Evolutionary conservation across 441 rosid genomes (phyloP), one percentile per base, ranked within the genome.

Genomic region (Adansonia gregorii): DNA sequence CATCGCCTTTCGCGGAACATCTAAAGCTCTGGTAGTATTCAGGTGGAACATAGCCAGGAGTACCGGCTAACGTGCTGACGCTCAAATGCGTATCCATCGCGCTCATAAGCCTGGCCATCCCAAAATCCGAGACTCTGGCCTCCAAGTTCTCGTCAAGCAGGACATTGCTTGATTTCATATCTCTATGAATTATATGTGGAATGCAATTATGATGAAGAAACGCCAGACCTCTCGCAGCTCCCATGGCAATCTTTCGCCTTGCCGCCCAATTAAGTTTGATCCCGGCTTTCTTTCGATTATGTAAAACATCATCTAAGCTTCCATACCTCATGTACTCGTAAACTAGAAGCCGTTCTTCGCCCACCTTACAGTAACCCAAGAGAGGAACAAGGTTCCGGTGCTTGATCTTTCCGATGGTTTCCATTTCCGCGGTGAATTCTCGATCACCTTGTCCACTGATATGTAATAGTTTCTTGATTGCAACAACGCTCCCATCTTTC

Each of bases 91-190:
- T 96, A 82, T 96, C 99, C 83, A 93, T 85, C 0, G 93, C 90
- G 64, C 89, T 92, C 91, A 96, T 88, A 11, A 93, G 86, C 88
- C 99, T 72, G 0, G 99, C 99, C 99, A 94, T 94, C 31, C 99
- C 99, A 45, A 96, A 96, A 86, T 96, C 98, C 0, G 99, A 96
- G 15, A 96, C 99, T 74, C 99, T 77, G 12, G 99, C 97, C 69
- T 94, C 98, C 83, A 91, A 79, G 75, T 93, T 85, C 68, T 94
- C 94, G 22, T 90, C 99, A 0, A 96, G 81, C 71, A 96, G 81
- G 24, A 96, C 99, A 71, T 96, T 96, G 86, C 99, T 96, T 0
- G 99, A 94, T 79, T 96, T 96, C 99, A 96, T 96, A 82, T 96
- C 99, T 52, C 99, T 75, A 86, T 95, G 99, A 76, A 95, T 95